Evolutionary conservation across 2,329 filamentous ascomycete species (phyloP).

Genomic region (Aspergillus viridinutans): DNA sequence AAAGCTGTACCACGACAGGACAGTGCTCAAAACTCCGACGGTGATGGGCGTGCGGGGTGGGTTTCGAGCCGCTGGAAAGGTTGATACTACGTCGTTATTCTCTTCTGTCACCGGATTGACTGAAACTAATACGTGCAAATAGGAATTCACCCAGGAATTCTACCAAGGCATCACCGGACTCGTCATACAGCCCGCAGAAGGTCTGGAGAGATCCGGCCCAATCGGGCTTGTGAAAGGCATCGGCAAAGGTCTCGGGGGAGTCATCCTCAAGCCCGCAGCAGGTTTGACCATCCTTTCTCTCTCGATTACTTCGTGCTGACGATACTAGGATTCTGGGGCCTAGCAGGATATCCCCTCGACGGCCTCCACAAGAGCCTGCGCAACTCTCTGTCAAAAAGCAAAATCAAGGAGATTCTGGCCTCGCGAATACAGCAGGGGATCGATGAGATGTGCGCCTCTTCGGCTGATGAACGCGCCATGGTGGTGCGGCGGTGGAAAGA

Average conservation of each 20-base stretch:
- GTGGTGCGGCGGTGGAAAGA: slow-evolving; percentile 19
- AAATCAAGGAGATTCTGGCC: slow-evolving; percentile 23
- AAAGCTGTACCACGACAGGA: slow-evolving; percentile 78
- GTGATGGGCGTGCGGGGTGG: slow-evolving; percentile 75
- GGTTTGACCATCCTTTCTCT: slow-evolving; percentile 46
- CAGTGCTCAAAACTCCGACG: slow-evolving; percentile 70
- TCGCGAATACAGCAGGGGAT: slow-evolving; percentile 26
- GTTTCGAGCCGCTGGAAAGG: slow-evolving; percentile 69
- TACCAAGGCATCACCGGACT: slow-evolving; percentile 80
- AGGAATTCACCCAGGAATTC: slow-evolving; percentile 70
- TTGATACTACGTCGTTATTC: slow-evolving; percentile 15
- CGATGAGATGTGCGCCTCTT: slow-evolving; percentile 21
- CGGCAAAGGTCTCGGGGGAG: slow-evolving; percentile 76
- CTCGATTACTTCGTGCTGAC: background rate
- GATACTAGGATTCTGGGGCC: slow-evolving; percentile 24
- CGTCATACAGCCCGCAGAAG: slow-evolving; percentile 70
- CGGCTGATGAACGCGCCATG: slow-evolving; percentile 17
- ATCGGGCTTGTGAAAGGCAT: slow-evolving; percentile 72
- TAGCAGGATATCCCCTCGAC: slow-evolving; percentile 28
- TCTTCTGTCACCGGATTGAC: background rate
- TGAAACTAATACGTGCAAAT: slow-evolving; percentile 1
- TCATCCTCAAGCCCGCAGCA: slow-evolving; percentile 77
- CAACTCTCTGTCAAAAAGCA: slow-evolving; percentile 23
- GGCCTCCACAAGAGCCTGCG: slow-evolving; percentile 28
- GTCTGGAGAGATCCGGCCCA: slow-evolving; percentile 60